A percentile compares a stretch with the other conserved stretches of the same genome.
Conservation (phyloP, 2,329 filamentous ascomycete species). For the Verticillium isaacii region DNA sequence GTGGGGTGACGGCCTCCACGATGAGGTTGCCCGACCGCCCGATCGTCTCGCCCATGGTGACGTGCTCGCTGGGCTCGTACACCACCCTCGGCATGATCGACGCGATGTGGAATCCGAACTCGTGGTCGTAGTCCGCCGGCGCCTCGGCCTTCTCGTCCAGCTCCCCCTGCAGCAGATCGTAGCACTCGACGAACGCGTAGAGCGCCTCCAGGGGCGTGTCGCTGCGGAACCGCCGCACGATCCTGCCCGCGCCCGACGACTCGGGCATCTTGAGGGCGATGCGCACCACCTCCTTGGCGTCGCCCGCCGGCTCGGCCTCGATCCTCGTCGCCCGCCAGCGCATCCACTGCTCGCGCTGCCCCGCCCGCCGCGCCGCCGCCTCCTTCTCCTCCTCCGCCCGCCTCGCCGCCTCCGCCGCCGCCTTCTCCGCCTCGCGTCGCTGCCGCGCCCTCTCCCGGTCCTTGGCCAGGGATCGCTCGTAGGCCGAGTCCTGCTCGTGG, state of each 20-base stretch:
- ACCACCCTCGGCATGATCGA: constrained; percentile 81
- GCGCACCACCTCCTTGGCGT: constrained; percentile 66
- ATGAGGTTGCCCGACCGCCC: constrained; percentile 84
- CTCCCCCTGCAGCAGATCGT: constrained; percentile 54
- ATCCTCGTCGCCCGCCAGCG: constrained; percentile 71
- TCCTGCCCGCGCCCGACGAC: constrained; percentile 58
- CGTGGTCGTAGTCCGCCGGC: constrained; percentile 69
- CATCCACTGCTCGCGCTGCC: constrained; percentile 63
- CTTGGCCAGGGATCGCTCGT: constrained; percentile 83
- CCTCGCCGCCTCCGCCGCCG: constrained; percentile 63
- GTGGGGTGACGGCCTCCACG: constrained; percentile 63
- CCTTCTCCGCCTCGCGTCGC: constrained; percentile 69
- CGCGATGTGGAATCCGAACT: constrained; percentile 81
- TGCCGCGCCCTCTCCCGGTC: constrained; percentile 81
- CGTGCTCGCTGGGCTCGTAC: constrained; percentile 63
- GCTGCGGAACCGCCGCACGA: constrained; percentile 69
- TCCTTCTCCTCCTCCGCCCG: constrained; percentile 56
- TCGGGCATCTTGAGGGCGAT: constrained; percentile 61
- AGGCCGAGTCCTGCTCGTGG: constrained; percentile 88
- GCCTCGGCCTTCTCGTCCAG: constrained; percentile 38
- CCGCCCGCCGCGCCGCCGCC: constrained; percentile 47
- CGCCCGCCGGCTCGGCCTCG: constrained; percentile 59
- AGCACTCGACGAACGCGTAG: constrained; percentile 95
- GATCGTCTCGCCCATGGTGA: constrained; percentile 66
- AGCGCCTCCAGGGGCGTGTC: constrained; percentile 78